A percentile compares a stretch with the other conserved stretches of the same genome.
These are phyloP conservation scores for Ilyonectria sp. DNA, from an alignment of 2,329 filamentous ascomycete species.

Conservation along the genomic window DNA sequence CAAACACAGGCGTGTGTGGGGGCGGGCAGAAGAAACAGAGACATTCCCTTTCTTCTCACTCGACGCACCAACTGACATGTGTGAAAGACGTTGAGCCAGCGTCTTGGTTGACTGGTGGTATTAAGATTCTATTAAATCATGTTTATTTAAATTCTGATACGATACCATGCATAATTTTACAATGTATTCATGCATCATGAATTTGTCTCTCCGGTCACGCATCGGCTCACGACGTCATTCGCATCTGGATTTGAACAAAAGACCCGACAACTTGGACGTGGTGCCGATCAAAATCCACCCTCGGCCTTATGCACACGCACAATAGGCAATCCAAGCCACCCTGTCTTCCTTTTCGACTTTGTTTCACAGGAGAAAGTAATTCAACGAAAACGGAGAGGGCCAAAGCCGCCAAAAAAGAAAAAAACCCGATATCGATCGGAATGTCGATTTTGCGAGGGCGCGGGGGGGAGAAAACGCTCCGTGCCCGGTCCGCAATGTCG, in stretches of 20 bases:
- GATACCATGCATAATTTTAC: neutral
- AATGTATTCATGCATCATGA: neutral
- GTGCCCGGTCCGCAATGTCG: slow-evolving; percentile 3
- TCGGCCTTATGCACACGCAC: neutral
- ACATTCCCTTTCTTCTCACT: neutral
- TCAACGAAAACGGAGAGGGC: neutral
- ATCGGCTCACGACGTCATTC: neutral
- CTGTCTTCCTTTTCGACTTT: neutral
- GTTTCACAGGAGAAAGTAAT: neutral
- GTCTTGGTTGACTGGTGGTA: neutral
- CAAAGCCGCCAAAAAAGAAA: neutral
- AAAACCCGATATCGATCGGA: neutral
- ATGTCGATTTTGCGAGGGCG: neutral
- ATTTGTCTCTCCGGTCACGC: neutral
- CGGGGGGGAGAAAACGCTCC: neutral
- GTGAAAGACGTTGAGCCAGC: neutral
- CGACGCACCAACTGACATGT: neutral
- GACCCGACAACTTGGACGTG: slow-evolving; percentile 24
- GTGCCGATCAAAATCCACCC: slow-evolving; percentile 26
- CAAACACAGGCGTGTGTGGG: neutral
- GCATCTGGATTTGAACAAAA: slow-evolving; percentile 1
- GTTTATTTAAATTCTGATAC: neutral
- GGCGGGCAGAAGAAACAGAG: neutral
- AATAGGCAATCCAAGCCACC: neutral
- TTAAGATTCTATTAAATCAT: neutral